These are phyloP conservation scores for Byssochlamys sp. DNA, from an alignment of 2,329 filamentous ascomycete species.

Conservation along the genomic window DNA sequence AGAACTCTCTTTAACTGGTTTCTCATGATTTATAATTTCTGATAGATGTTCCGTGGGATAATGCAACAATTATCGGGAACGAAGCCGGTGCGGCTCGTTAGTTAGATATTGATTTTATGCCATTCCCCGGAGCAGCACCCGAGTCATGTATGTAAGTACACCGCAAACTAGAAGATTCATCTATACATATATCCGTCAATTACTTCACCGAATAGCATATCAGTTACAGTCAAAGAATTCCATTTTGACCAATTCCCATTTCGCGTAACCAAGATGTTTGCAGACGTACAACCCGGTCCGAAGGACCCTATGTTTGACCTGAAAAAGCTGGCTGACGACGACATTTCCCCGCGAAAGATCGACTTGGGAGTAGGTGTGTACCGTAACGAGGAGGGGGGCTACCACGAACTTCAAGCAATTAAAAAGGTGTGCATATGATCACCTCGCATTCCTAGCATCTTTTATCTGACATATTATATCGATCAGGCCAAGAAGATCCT, in stretches of 20 bases:
- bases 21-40: neutral
- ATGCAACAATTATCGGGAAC: neutral
- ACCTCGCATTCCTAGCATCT: neutral
- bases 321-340: neutral
- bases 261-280: neutral
- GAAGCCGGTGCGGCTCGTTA: neutral
- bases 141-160: neutral
- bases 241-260: neutral
- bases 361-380: neutral
- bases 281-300: neutral
- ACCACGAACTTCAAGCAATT: neutral
- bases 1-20: too few species aligned
- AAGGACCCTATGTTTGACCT: neutral
- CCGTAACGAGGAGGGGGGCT: neutral
- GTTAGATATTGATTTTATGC: neutral
- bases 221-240: neutral
- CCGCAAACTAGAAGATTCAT: neutral
- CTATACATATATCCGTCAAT: neutral
- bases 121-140: neutral
- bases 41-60: neutral
- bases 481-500: neutral
- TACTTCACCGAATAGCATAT: neutral
- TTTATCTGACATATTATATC: neutral
- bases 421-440: neutral
- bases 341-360: neutral